phyloP scores from a whole-genome alignment of 2,329 filamentous ascomycete genomes.

The Fusarium mangiferae region DNA sequence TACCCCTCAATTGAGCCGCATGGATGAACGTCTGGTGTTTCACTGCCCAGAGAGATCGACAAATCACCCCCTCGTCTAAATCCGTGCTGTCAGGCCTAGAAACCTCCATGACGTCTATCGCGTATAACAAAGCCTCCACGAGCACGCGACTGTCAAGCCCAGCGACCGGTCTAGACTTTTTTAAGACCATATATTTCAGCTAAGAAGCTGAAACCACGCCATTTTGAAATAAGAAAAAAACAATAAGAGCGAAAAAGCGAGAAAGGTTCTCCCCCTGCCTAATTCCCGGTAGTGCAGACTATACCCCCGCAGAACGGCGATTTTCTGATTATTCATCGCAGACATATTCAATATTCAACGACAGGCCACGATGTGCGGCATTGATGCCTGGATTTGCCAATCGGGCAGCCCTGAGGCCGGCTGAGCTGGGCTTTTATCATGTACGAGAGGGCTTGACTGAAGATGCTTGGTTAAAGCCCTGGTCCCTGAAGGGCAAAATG shows the following conservation, averaged over 20 bases:
- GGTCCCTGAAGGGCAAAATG: not conserved
- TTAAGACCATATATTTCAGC: not conserved
- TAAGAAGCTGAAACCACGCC: constrained; percentile 15
- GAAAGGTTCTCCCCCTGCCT: not conserved
- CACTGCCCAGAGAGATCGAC: constrained; percentile 9
- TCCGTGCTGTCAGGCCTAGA: constrained; percentile 2
- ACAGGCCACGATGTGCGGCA: constrained; percentile 16
- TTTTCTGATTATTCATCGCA: constrained; percentile 47
- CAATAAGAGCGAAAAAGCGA: not conserved
- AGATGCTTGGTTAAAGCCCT: constrained; percentile 17
- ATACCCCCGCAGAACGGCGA: constrained; percentile 17
- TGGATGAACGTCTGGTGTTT: constrained; percentile 8
- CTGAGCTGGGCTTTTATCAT: not conserved
- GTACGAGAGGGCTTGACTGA: not conserved
- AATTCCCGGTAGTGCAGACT: constrained; percentile 14
- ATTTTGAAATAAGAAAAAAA: constrained; percentile 2
- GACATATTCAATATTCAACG: constrained; percentile 44
- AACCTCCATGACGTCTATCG: constrained; percentile 31
- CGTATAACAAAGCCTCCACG: not conserved
- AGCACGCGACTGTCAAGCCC: constrained; percentile 13
- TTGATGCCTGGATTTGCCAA: constrained; percentile 5
- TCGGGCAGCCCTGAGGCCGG: not conserved
- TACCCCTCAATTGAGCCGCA: constrained; percentile 12
- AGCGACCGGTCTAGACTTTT: constrained; percentile 23
- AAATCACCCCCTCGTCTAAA: constrained; percentile 11